phyloP scores from a whole-genome alignment of 768 basidiomycete genomes.

The Trametes cinnabarina region DNA sequence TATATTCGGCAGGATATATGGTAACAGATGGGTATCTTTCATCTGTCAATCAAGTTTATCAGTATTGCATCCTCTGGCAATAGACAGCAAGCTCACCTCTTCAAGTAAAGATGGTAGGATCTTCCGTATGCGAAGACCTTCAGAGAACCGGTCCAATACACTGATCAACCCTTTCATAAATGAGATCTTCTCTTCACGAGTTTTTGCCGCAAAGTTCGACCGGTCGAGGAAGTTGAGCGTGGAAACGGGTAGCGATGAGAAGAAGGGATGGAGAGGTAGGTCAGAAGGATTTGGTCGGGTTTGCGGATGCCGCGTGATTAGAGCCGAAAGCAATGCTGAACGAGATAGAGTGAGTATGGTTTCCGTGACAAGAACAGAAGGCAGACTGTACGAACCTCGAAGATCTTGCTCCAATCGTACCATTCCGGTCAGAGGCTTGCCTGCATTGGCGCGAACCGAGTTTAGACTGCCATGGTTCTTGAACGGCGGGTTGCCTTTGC shows the following conservation, averaged over 20 bases:
- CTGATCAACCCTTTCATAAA: constrained; percentile 88
- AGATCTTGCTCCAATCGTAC: constrained; percentile 68
- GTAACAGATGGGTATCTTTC: constrained; percentile 91
- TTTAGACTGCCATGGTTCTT: constrained; percentile 76
- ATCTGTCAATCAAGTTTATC: constrained; percentile 45
- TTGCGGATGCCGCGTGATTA: constrained; percentile 77
- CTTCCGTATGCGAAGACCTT: constrained; percentile 82
- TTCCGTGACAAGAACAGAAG: too few relatives aligned
- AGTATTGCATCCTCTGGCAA: background rate
- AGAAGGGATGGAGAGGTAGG: constrained; percentile 84
- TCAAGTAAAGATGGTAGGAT: constrained; percentile 90
- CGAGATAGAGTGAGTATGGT: background rate
- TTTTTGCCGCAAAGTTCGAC: constrained; percentile 91
- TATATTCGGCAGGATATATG: constrained; percentile 94
- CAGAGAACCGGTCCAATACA: constrained; percentile 83
- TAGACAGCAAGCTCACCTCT: constrained; percentile 59
- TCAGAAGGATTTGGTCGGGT: constrained; percentile 74
- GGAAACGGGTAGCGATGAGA: constrained; percentile 92
- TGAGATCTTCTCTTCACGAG: constrained; percentile 91
- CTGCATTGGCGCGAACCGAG: constrained; percentile 66
- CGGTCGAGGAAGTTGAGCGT: constrained; percentile 96
- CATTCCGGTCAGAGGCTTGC: constrained; percentile 60
- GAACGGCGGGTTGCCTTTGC: constrained; percentile 84
- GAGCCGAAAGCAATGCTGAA: constrained; percentile 72
- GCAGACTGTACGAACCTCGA: constrained; percentile 48